Evolutionary conservation across 164 flowering plant genomes (phyloP).

Genomic region (Houttuynia cordata): DNA sequence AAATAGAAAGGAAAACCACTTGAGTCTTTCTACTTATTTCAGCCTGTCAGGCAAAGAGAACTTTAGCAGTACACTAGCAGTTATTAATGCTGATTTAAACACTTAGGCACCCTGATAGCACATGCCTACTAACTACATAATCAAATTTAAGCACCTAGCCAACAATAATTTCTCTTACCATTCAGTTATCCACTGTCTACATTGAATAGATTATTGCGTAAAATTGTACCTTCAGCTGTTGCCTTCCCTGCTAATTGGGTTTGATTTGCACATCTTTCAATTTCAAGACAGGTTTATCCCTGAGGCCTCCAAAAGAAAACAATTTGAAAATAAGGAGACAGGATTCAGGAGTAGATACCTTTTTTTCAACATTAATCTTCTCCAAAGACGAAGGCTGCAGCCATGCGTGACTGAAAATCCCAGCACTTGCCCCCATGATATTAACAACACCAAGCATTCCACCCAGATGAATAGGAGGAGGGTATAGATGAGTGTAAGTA

Average conservation of each 20-base stretch:
- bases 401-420: constrained; percentile 20
- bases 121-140: too few relatives aligned
- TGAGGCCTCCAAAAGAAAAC: neutral
- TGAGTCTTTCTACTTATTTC: neutral
- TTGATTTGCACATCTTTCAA: neutral
- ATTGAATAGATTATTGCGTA: neutral
- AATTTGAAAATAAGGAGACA: neutral
- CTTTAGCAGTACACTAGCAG: too few relatives aligned
- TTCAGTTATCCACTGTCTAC: neutral
- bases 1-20: too few relatives aligned
- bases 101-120: too few relatives aligned
- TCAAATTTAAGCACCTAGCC: neutral
- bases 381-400: constrained; percentile 15
- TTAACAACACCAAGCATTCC: constrained; percentile 96
- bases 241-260: neutral
- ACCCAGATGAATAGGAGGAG: constrained; percentile 59
- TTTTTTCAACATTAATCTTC: constrained; percentile 8
- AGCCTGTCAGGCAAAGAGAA: neutral
- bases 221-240: neutral
- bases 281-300: neutral
- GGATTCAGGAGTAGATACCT: neutral
- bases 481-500: constrained; percentile 45
- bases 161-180: neutral
- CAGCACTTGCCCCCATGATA: constrained; percentile 78
- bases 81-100: too few relatives aligned